Percentiles rank a stretch among this genome's conserved stretches.
These are phyloP conservation scores for Venturia effusa DNA, from an alignment of 2,329 filamentous ascomycete species.

Conservation along the genomic window DNA sequence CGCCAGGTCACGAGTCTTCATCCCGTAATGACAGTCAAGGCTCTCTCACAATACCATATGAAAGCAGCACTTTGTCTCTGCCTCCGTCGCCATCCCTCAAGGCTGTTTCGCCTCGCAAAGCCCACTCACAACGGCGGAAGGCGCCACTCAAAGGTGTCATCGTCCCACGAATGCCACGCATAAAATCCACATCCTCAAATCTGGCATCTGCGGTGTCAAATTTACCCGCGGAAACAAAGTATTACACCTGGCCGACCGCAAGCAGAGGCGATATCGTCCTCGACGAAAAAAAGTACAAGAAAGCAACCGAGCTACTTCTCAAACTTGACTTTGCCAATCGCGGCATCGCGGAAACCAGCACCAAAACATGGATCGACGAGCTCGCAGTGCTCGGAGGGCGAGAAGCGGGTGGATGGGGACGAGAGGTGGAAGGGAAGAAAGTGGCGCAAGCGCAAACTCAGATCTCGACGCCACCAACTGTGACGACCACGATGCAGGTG, in stretches of 20 bases:
- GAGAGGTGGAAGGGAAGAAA: constrained; percentile 12
- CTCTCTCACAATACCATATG: not conserved
- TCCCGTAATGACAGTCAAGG: not conserved
- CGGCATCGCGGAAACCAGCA: constrained; percentile 52
- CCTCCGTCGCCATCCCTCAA: constrained; percentile 2
- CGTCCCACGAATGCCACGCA: constrained; percentile 49
- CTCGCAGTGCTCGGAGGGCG: constrained; percentile 36
- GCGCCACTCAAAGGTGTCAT: constrained; percentile 48
- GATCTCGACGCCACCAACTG: constrained; percentile 20
- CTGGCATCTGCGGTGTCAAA: not conserved
- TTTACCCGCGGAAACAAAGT: constrained; percentile 31
- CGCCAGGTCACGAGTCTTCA: constrained; percentile 35
- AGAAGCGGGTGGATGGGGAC: constrained; percentile 8
- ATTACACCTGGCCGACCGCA: constrained; percentile 54
- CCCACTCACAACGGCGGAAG: not conserved
- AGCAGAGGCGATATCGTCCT: constrained; percentile 55
- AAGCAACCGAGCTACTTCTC: constrained; percentile 57
- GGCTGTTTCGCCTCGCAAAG: not conserved
- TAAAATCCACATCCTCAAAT: constrained; percentile 42
- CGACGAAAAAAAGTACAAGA: constrained; percentile 53
- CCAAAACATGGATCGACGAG: constrained; percentile 59
- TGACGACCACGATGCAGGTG: not conserved
- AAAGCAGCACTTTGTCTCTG: not conserved
- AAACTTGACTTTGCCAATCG: constrained; percentile 62
- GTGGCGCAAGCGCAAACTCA: constrained; percentile 20